Conservation (phyloP, 2,329 filamentous ascomycete species). For the Colletotrichum melonis region DNA sequence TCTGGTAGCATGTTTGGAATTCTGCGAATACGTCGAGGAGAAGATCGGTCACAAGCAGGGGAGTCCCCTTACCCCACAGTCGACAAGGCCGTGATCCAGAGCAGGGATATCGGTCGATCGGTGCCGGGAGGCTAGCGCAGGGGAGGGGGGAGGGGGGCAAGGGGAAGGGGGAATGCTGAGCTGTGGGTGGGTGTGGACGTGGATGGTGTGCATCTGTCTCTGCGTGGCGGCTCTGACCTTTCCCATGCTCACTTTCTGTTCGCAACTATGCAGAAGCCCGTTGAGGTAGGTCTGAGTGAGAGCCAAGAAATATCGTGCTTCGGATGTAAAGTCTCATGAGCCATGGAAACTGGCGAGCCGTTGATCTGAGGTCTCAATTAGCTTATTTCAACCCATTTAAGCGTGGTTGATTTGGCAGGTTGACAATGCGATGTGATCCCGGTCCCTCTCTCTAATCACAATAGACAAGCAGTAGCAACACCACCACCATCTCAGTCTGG, state of each 20-base stretch:
- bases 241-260: conserved; percentile 8
- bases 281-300: conserved; percentile 7
- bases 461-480: neutral
- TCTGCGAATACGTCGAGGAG: conserved; percentile 22
- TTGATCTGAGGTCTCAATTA: conserved; percentile 13
- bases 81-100: conserved; percentile 26
- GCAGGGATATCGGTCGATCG: conserved; percentile 28
- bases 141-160: neutral
- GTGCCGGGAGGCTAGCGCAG: conserved; percentile 29
- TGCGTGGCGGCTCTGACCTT: neutral
- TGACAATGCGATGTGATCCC: conserved; percentile 7
- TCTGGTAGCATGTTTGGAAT: conserved; percentile 32
- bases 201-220: neutral
- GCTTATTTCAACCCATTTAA: conserved; percentile 7
- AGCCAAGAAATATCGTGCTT: conserved; percentile 25
- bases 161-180: neutral
- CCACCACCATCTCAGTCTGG: neutral
- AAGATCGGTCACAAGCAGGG: conserved; percentile 27
- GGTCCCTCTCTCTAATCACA: neutral
- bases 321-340: conserved; percentile 23
- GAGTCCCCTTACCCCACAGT: conserved; percentile 30
- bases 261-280: neutral
- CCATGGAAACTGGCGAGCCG: neutral
- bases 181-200: neutral
- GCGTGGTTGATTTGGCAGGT: conserved; percentile 5